Conservation (phyloP, 495 filamentous ascomycete species). For the Aspergillus cavernicola region DNA sequence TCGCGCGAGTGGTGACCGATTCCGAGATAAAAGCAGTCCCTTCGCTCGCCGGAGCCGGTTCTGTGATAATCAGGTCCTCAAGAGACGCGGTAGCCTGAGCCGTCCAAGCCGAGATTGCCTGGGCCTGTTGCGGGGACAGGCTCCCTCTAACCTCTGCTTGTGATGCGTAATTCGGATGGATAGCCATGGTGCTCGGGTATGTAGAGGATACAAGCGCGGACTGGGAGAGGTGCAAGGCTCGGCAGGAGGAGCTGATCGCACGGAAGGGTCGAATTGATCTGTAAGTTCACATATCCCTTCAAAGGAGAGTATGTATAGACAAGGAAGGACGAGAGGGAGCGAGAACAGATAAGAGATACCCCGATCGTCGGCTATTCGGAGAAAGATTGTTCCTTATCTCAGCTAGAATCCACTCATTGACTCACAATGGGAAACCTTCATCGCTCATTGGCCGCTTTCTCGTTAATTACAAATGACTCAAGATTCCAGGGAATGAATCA, state of each 20-base stretch:
- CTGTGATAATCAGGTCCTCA: slow-evolving; percentile 38
- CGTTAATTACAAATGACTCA: neutral
- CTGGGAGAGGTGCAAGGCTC: neutral
- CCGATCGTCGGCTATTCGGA: slow-evolving; percentile 10
- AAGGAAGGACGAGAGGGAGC: neutral
- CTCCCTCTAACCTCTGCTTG: slow-evolving; percentile 22
- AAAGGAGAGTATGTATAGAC: neutral
- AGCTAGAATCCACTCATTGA: slow-evolving; percentile 8
- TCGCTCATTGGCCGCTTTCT: slow-evolving; percentile 1
- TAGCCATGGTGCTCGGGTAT: slow-evolving; percentile 43
- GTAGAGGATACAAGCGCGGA: too few relatives aligned
- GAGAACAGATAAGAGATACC: slow-evolving; percentile 16
- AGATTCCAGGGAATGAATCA: neutral
- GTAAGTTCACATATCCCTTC: neutral
- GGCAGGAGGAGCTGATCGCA: slow-evolving; percentile 1
- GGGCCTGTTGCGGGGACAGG: slow-evolving; percentile 41
- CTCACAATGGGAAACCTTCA: slow-evolving; percentile 6
- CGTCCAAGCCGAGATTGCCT: slow-evolving; percentile 51
- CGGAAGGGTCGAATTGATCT: too few relatives aligned
- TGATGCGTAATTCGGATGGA: slow-evolving; percentile 36
- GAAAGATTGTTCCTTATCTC: neutral
- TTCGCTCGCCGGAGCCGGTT: slow-evolving; percentile 17
- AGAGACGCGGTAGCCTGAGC: slow-evolving; percentile 47
- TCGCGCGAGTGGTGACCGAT: slow-evolving; percentile 24
- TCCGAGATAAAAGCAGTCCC: slow-evolving; percentile 8